Conservation (phyloP, 257 asterid genomes). For the Avicennia marina region DNA sequence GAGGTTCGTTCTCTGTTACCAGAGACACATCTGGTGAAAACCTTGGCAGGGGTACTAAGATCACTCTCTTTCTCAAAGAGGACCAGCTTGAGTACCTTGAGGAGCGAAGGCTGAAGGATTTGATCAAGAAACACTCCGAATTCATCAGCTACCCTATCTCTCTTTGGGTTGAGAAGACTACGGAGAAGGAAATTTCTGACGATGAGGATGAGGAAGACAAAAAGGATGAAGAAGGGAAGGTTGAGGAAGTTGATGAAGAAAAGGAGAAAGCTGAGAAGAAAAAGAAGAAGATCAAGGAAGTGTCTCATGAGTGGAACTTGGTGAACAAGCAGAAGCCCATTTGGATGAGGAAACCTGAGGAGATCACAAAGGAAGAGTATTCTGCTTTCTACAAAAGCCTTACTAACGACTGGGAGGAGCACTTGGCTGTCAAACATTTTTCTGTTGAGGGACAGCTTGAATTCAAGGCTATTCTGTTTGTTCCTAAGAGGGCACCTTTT, state of each 20-base stretch:
- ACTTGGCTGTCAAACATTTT: slow-evolving; percentile 58
- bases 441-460: slow-evolving; percentile 66
- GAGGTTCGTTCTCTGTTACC: slow-evolving; percentile 56
- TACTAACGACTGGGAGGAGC: slow-evolving; percentile 65
- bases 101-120: slow-evolving; percentile 56
- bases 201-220: slow-evolving; percentile 65
- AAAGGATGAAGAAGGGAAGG: slow-evolving; percentile 55
- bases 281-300: slow-evolving; percentile 57
- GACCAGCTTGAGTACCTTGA: slow-evolving; percentile 67
- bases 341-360: slow-evolving; percentile 71
- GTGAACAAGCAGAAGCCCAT: slow-evolving; percentile 65
- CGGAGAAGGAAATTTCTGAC: slow-evolving; percentile 59
- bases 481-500: slow-evolving; percentile 62
- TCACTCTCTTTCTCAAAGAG: slow-evolving; percentile 46
- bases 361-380: slow-evolving; percentile 54
- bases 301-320: slow-evolving; percentile 50
- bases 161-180: slow-evolving; percentile 57
- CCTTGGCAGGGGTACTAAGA: slow-evolving; percentile 61
- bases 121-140: slow-evolving; percentile 59
- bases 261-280: slow-evolving; percentile 56
- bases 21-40: slow-evolving; percentile 48
- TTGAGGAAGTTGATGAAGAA: slow-evolving; percentile 57
- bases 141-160: slow-evolving; percentile 63
- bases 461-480: slow-evolving; percentile 55
- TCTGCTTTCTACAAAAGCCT: slow-evolving; percentile 65